phyloP scores from a whole-genome alignment of 2,329 filamentous ascomycete species.

The Xylariomycetidae sp. region DNA sequence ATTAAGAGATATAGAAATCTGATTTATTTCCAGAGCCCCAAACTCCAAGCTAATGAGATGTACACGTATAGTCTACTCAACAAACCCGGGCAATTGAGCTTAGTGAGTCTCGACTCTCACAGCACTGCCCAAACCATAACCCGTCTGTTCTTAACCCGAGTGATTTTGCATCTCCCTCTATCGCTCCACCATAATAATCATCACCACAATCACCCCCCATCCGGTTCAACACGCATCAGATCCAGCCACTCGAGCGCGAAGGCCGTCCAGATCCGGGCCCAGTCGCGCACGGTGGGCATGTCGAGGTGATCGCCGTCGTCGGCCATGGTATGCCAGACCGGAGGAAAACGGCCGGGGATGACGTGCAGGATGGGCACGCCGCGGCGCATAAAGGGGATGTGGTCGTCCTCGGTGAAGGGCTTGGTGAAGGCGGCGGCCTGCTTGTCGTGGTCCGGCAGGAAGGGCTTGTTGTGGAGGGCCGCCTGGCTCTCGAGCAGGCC shows the following conservation, averaged over 20 bases:
- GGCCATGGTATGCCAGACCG: constrained; percentile 65
- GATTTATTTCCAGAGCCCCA: too few relatives aligned
- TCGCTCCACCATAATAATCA: too few relatives aligned
- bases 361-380: constrained; percentile 74
- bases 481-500: constrained; percentile 42
- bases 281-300: constrained; percentile 67
- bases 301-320: constrained; percentile 74
- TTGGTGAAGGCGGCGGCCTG: constrained; percentile 28
- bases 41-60: too few relatives aligned
- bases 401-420: constrained; percentile 61
- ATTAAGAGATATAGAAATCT: too few relatives aligned
- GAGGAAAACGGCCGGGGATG: constrained; percentile 67
- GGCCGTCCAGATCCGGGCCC: constrained; percentile 66
- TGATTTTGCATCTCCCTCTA: too few relatives aligned
- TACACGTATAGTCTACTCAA: too few relatives aligned
- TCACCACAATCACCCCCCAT: too few relatives aligned
- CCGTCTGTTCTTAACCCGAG: too few relatives aligned
- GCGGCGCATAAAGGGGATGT: constrained; percentile 69
- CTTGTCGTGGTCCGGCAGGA: constrained; percentile 54
- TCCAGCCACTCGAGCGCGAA: constrained; percentile 81
- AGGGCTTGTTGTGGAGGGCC: constrained; percentile 37
- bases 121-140: too few relatives aligned
- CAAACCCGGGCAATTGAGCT: too few relatives aligned
- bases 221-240: constrained; percentile 40
- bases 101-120: too few relatives aligned